Conservation (phyloP, 1,139 yeast genomes). For the Groenewaldozyma sp. region DNA sequence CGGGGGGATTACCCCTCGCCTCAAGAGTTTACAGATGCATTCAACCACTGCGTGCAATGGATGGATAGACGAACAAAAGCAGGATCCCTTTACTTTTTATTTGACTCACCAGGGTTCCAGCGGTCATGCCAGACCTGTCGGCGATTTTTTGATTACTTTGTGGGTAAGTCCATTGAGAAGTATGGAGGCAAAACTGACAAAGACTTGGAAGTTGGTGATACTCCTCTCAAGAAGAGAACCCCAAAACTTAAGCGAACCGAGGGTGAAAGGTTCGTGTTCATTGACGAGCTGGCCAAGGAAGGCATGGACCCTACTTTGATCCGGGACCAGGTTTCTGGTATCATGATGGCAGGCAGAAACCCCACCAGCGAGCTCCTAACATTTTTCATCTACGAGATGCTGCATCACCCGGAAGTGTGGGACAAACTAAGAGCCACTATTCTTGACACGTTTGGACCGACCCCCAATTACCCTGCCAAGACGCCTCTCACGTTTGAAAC, state of each 20-base stretch:
- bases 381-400: constrained; percentile 39
- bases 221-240: background rate
- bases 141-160: constrained; percentile 28
- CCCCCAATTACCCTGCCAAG: constrained; percentile 7
- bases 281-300: constrained; percentile 43
- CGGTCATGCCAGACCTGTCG: constrained; percentile 5
- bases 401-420: constrained; percentile 37
- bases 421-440: constrained; percentile 35
- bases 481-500: constrained; percentile 36
- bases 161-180: constrained; percentile 21
- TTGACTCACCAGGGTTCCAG: background rate
- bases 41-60: background rate
- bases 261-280: no score
- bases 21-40: background rate
- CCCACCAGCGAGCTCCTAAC: constrained; percentile 49
- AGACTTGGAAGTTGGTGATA: no score
- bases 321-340: constrained; percentile 44
- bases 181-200: constrained; percentile 10
- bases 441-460: constrained; percentile 21
- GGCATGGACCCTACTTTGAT: constrained; percentile 42
- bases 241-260: constrained; percentile 22
- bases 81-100: background rate
- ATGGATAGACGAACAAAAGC: background rate
- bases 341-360: constrained; percentile 48
- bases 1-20: background rate